Conservation (phyloP, 2,329 filamentous ascomycete species). For the Canariomyces notabilis region DNA sequence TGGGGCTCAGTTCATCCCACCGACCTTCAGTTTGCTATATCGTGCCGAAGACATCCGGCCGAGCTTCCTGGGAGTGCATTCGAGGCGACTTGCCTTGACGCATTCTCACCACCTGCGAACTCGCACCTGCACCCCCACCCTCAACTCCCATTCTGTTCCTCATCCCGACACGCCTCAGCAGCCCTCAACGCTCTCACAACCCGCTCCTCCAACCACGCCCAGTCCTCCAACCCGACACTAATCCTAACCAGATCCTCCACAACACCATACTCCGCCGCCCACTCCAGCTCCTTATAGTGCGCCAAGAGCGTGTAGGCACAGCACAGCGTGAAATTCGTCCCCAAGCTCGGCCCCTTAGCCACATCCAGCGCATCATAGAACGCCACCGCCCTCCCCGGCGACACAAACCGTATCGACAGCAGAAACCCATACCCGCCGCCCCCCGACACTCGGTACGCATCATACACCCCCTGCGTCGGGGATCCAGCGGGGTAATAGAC, state of each 20-base stretch:
- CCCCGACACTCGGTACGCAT: constrained; percentile 3
- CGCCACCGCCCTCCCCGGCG: constrained; percentile 5
- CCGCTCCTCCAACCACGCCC: constrained; percentile 16
- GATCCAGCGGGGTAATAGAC: constrained; percentile 21
- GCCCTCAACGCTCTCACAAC: constrained; percentile 15
- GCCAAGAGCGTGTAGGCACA: constrained; percentile 23
- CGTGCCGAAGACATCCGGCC: no score
- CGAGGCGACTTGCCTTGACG: not conserved
- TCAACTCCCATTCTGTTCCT: not conserved
- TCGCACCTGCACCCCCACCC: not conserved
- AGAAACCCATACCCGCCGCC: constrained; percentile 20
- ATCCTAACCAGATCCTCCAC: constrained; percentile 23
- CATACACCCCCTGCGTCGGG: constrained; percentile 14
- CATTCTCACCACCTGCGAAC: not conserved
- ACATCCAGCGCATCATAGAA: constrained; percentile 22
- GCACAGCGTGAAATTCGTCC: constrained; percentile 24
- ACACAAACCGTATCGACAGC: constrained; percentile 17
- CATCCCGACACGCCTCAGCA: constrained; percentile 1
- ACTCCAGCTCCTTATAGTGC: constrained; percentile 21
- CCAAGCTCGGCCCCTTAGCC: constrained; percentile 24
- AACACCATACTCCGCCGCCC: constrained; percentile 22
- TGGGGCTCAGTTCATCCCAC: no score
- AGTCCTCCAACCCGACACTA: constrained; percentile 23
- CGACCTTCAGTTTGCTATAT: no score
- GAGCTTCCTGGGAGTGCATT: no score